Conservation (phyloP, 2,329 filamentous ascomycete genomes). For the Alternaria postmessia region DNA sequence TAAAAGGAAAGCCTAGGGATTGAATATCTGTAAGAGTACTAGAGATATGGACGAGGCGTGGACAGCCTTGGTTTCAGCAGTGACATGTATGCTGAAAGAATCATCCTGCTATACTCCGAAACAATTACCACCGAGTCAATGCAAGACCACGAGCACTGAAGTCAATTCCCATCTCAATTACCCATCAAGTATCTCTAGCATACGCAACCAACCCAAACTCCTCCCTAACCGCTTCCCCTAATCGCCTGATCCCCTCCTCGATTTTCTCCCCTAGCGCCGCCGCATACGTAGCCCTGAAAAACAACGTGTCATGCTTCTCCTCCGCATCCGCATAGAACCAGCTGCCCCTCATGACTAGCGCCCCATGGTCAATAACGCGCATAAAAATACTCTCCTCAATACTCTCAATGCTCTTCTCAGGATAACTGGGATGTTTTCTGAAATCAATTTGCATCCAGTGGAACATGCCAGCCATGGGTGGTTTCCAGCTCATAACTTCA, state of each 20-base stretch:
- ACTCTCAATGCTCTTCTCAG: constrained; percentile 60
- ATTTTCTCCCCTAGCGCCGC: constrained; percentile 69
- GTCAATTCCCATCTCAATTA: not conserved
- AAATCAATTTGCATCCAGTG: constrained; percentile 79
- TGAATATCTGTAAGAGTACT: not conserved
- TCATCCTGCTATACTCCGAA: not conserved
- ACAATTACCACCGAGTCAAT: not conserved
- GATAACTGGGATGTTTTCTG: constrained; percentile 68
- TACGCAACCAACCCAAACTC: constrained; percentile 60
- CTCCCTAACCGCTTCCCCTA: constrained; percentile 76
- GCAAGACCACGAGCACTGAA: not conserved
- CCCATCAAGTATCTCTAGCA: constrained; percentile 7
- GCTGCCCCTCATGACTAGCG: constrained; percentile 82
- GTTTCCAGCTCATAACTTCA: constrained; percentile 79
- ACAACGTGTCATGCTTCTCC: constrained; percentile 69
- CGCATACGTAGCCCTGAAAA: constrained; percentile 90
- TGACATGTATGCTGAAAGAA: not conserved
- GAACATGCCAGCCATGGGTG: constrained; percentile 93
- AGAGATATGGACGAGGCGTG: not conserved
- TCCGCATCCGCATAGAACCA: constrained; percentile 87
- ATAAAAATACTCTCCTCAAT: constrained; percentile 91
- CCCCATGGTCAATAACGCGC: constrained; percentile 75
- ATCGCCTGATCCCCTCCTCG: constrained; percentile 63
- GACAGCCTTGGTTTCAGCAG: not conserved
- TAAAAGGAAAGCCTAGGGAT: not conserved